Percentiles rank a stretch among this genome's conserved stretches.
These are phyloP conservation scores for Whalleya microplaca DNA, from an alignment of 2,329 filamentous ascomycete genomes.

Conservation along the genomic window DNA sequence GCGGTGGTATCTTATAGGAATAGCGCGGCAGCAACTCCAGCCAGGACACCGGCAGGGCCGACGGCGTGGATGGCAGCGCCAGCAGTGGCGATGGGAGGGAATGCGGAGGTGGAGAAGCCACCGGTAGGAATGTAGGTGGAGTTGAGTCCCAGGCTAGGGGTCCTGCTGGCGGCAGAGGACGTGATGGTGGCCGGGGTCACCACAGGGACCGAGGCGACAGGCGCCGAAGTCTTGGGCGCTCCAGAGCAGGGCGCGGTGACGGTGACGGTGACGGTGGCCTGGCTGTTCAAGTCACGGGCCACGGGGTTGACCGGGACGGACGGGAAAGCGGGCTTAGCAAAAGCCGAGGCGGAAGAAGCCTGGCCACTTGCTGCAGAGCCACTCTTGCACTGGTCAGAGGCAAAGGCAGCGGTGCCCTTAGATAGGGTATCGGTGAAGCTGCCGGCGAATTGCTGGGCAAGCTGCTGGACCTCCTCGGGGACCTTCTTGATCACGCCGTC, in stretches of 20 bases:
- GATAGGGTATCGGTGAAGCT: constrained; percentile 19
- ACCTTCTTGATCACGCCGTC: constrained; percentile 23
- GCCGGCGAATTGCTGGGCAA: constrained; percentile 15
- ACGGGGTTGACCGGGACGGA: background rate
- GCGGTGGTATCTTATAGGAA: constrained; percentile 17
- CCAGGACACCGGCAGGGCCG: constrained; percentile 27
- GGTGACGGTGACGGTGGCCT: constrained; percentile 21
- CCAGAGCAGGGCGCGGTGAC: constrained; percentile 16
- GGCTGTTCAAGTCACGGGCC: background rate
- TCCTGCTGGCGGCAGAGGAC: background rate
- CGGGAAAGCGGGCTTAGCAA: background rate
- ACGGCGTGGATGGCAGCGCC: constrained; percentile 22
- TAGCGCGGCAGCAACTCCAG: constrained; percentile 28
- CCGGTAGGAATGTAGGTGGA: constrained; percentile 25
- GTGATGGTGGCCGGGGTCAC: constrained; percentile 1
- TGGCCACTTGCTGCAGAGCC: background rate
- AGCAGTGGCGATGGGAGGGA: constrained; percentile 23
- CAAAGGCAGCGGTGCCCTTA: constrained; percentile 20
- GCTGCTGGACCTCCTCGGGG: constrained; percentile 18
- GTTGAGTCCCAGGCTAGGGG: constrained; percentile 9
- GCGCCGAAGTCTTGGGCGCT: background rate
- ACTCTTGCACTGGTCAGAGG: constrained; percentile 21
- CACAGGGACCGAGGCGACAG: constrained; percentile 2
- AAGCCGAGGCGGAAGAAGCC: background rate
- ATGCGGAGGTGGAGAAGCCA: constrained; percentile 7